Conservation (phyloP, 495 filamentous ascomycete species). For the Penicillium riverlandense region DNA sequence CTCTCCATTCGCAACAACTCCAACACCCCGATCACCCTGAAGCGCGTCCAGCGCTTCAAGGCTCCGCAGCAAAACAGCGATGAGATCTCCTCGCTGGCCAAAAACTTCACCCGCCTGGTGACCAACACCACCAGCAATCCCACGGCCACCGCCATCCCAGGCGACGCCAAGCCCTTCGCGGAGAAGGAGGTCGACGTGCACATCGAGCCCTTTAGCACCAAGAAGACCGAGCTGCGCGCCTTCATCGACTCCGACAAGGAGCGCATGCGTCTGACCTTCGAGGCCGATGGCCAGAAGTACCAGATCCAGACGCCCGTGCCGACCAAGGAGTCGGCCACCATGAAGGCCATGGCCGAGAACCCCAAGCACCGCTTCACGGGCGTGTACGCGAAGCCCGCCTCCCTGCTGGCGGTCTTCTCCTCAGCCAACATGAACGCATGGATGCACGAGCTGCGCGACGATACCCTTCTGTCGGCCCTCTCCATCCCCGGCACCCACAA, state of each 20-base stretch:
- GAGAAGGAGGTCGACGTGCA: slow-evolving; percentile 46
- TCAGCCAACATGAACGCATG: slow-evolving; percentile 63
- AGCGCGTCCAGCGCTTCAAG: slow-evolving; percentile 66
- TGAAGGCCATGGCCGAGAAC: slow-evolving; percentile 46
- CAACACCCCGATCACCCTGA: slow-evolving; percentile 61
- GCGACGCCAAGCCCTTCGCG: slow-evolving; percentile 48
- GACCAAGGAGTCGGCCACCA: slow-evolving; percentile 45
- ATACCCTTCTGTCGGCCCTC: slow-evolving; percentile 66
- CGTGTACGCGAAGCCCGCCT: slow-evolving; percentile 57
- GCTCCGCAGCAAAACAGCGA: slow-evolving; percentile 35
- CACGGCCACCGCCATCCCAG: slow-evolving; percentile 34
- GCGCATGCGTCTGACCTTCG: slow-evolving; percentile 55
- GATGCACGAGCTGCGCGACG: slow-evolving; percentile 69
- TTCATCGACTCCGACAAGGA: slow-evolving; percentile 42
- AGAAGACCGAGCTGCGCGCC: slow-evolving; percentile 46
- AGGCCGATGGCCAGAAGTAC: slow-evolving; percentile 52
- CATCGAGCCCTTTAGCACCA: slow-evolving; percentile 51
- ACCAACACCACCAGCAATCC: slow-evolving; percentile 36
- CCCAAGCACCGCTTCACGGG: slow-evolving; percentile 60
- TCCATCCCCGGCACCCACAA: slow-evolving; percentile 97
- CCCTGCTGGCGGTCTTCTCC: slow-evolving; percentile 71
- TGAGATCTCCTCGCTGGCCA: slow-evolving; percentile 35
- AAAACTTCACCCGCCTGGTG: slow-evolving; percentile 44
- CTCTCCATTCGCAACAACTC: slow-evolving; percentile 88
- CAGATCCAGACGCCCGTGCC: slow-evolving; percentile 54